Evolutionary conservation across 73 alveolate species (phyloP).

Genomic region (Stentor coeruleus): DNA sequence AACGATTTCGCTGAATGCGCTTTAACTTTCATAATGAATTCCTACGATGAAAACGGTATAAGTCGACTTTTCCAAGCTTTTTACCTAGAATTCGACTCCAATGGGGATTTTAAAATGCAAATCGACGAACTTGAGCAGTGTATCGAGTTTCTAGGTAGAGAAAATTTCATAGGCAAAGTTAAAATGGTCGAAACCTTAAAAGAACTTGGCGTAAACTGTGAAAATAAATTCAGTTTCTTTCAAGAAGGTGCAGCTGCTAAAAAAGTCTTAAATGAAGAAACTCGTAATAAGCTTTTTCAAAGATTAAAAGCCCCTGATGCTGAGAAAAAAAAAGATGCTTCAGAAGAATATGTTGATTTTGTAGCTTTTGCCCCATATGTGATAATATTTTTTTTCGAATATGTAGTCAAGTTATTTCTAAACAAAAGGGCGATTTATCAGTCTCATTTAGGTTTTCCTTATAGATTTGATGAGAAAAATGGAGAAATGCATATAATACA

Average conservation of each 20-base stretch:
- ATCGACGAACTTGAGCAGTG: constrained; percentile 14
- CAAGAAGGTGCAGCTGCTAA: constrained; percentile 20
- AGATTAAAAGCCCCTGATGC: neutral
- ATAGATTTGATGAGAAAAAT: neutral
- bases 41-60: neutral
- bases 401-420: neutral
- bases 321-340: neutral
- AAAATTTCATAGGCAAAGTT: neutral
- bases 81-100: neutral
- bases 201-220: neutral
- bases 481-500: neutral
- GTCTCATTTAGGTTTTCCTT: constrained; percentile 1
- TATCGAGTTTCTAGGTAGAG: neutral
- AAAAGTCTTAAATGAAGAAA: constrained; percentile 20
- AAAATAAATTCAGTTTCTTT: neutral
- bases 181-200: constrained; percentile 19
- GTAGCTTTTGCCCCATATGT: neutral
- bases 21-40: neutral
- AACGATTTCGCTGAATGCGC: neutral
- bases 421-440: neutral
- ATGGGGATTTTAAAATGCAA: constrained; percentile 10
- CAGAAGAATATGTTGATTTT: constrained; percentile 19
- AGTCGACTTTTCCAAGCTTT: neutral
- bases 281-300: neutral
- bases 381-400: neutral